Base-by-base conservation (phyloP, 225 moss, liverwort and hornwort genomes). In the Asterella californica region DNA sequence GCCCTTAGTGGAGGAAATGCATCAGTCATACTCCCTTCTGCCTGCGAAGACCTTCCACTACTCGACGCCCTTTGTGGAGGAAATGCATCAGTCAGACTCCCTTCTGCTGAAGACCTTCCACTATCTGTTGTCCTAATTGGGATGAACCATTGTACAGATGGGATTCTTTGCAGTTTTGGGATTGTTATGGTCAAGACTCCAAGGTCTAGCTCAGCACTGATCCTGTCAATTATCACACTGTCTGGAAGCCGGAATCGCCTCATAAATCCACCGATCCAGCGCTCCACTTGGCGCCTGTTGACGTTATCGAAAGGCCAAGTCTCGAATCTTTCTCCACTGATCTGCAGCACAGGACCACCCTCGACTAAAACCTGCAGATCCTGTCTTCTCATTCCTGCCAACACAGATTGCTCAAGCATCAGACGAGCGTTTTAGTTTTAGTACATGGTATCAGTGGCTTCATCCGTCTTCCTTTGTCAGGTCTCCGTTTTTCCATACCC, bases 141-240 rank as follows among this genome's bases (percentile, higher is more conserved):
- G 45, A 85, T 61, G 60, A 82, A 85, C 85, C 85, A 85, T 75
- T 81, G 65, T 33, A 85, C 10, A 0, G 85, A 46, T 4, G 75
- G 79, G 32, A 71, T 55, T 24, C 61, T 79, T 63, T 71, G 79
- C 11, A 76, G 2, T 72, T 85, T 85, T 2, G 85, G 85, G 38
- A 82, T 76, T 33, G 64, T 82, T 29, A 85, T 70, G 49, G 85
- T 85, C 75, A 85, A 61, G 5, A 85, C 85, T 45, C 85, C 85
- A 27, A 75, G 75, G 70, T 85, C 82, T 68, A 85, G 85, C 71
- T 71, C 52, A 1, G 85, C 85, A 55, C 30, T 70, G 71, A 82
- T 72, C 52, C 76, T 70, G 53, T 82, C 85, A 60, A 82, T 53
- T 12, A 65, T 25, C 24, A 64, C 85, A 70, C 70, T 76, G n/a